These are phyloP conservation scores for Suillus clintonianus DNA, from an alignment of 768 basidiomycete species.

Conservation along the genomic window DNA sequence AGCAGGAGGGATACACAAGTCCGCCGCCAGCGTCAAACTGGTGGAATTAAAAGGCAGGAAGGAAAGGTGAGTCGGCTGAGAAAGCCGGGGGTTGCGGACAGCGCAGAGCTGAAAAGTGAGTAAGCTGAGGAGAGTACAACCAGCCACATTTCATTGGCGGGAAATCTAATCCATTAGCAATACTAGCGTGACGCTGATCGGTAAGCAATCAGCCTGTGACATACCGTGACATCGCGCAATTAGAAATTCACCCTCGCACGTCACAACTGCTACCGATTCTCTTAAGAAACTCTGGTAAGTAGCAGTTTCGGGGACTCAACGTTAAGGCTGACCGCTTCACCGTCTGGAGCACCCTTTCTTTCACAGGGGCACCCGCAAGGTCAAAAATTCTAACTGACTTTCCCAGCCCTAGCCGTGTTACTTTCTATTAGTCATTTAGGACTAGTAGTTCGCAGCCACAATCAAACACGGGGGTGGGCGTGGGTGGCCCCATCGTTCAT, in stretches of 20 bases:
- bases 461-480: neutral
- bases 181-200: conserved; percentile 22
- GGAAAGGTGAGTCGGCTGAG: conserved; percentile 1
- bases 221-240: conserved; percentile 14
- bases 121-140: conserved; percentile 12
- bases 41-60: neutral
- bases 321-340: neutral
- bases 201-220: conserved; percentile 28
- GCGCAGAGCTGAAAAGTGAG: conserved; percentile 11
- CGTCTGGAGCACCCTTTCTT: neutral
- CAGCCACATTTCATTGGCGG: conserved; percentile 6
- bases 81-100: neutral
- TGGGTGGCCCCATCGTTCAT: no score
- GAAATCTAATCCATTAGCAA: conserved; percentile 18
- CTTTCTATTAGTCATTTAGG: neutral
- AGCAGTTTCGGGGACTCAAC: neutral
- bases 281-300: no score
- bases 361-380: neutral
- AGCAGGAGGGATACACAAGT: neutral
- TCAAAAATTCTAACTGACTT: neutral
- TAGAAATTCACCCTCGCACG: conserved; percentile 24
- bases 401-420: neutral
- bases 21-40: neutral
- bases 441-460: neutral
- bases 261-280: neutral